These are phyloP conservation scores for Phyllosticta paracitricarpa DNA, from an alignment of 2,329 filamentous ascomycete species.

Conservation along the genomic window DNA sequence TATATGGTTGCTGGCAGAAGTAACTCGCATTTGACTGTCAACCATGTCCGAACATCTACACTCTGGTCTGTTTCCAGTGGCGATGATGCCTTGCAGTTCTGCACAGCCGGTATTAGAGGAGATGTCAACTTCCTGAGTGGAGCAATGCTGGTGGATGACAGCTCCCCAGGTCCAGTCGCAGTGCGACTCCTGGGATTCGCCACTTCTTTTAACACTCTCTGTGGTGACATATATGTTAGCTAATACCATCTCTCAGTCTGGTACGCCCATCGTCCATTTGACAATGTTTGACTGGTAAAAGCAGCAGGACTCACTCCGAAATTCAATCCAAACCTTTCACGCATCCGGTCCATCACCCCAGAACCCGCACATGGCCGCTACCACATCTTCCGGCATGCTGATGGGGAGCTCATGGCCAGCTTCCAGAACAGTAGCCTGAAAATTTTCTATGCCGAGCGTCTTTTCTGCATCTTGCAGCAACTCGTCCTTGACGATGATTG, in stretches of 20 bases:
- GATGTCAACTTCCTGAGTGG: no score
- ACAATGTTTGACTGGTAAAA: not conserved
- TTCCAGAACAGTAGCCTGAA: slow-evolving; percentile 47
- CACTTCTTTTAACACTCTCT: no score
- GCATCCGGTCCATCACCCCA: slow-evolving; percentile 18
- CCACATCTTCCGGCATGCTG: slow-evolving; percentile 49
- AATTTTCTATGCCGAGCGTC: slow-evolving; percentile 48
- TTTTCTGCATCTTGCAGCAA: slow-evolving; percentile 49
- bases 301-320: not conserved
- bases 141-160: no score
- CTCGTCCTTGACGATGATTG: slow-evolving; percentile 57
- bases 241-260: not conserved
- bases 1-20: no score
- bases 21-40: no score
- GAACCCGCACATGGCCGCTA: slow-evolving; percentile 38
- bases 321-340: not conserved
- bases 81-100: no score
- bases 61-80: no score
- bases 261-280: not conserved
- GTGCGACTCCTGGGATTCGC: no score
- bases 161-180: no score
- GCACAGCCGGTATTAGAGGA: no score
- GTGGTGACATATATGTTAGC: not conserved
- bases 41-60: no score
- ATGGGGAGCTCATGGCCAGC: slow-evolving; percentile 64